A percentile compares a stretch with the other conserved stretches of the same genome.
Conservation (phyloP, 257 asterid genomes). For the Nicotiana otophora region DNA sequence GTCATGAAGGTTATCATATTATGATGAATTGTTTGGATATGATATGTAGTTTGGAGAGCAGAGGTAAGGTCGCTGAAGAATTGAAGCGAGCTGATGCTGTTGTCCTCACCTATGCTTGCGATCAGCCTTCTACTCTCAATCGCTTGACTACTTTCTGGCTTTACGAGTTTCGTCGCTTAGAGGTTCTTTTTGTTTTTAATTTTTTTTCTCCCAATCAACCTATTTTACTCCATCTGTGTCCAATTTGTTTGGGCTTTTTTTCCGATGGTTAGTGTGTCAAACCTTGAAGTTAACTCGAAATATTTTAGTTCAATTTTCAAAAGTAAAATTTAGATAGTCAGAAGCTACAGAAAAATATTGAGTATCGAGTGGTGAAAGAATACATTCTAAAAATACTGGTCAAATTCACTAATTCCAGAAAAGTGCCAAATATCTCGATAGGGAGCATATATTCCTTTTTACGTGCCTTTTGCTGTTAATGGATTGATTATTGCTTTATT, state of each 20-base stretch:
- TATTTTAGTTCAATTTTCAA: not conserved
- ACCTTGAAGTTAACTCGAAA: not conserved
- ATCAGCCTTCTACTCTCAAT: slow-evolving; percentile 76
- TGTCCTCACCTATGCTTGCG: slow-evolving; percentile 95
- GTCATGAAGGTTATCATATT: not conserved
- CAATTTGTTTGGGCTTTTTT: not conserved
- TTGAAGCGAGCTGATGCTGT: slow-evolving; percentile 95
- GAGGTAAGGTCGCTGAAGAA: slow-evolving; percentile 91
- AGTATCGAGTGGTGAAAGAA: not conserved
- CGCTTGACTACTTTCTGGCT: slow-evolving; percentile 95
- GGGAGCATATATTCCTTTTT: not conserved
- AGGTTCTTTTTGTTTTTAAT: slow-evolving; percentile 37
- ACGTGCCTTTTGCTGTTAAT: not conserved
- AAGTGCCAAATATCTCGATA: not conserved
- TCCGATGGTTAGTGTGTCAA: not conserved
- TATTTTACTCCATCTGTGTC: not conserved
- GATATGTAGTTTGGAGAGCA: slow-evolving; percentile 75
- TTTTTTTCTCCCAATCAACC: not conserved
- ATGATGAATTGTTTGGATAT: not conserved
- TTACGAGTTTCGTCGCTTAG: slow-evolving; percentile 81
- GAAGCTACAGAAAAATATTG: not conserved
- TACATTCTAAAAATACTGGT: not conserved
- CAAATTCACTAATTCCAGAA: not conserved
- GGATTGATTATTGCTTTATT: not conserved
- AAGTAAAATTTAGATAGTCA: not conserved